Conservation (phyloP, 2,329 filamentous ascomycete genomes). For the Stachybotrys elegans region DNA sequence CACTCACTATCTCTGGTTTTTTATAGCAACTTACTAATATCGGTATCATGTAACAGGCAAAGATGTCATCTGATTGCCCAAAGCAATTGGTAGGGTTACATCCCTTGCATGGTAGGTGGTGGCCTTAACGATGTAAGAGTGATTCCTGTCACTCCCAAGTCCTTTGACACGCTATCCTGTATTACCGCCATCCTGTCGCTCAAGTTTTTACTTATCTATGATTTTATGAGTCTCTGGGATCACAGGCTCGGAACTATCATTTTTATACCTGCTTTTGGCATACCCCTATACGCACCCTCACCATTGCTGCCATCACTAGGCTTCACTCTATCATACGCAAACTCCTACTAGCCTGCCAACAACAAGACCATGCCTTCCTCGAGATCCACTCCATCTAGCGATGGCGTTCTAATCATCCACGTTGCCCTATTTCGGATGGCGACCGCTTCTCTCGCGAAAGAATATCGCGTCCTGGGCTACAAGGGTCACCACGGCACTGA, state of each 20-base stretch:
- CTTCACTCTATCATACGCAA: neutral
- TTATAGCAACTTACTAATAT: no score
- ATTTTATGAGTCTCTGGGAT: no score
- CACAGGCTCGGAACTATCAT: no score
- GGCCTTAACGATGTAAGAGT: no score
- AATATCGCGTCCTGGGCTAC: slow-evolving; percentile 5
- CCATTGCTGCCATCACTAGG: neutral
- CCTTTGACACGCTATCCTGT: no score
- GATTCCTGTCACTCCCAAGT: neutral
- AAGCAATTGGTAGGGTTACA: no score
- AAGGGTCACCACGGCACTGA: slow-evolving; percentile 4
- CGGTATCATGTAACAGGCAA: no score
- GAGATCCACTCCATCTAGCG: slow-evolving; percentile 5
- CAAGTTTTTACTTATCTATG: no score
- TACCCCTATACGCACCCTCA: neutral
- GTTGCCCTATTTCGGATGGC: slow-evolving; percentile 7
- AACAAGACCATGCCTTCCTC: neutral
- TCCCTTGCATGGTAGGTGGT: no score
- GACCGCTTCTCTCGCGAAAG: slow-evolving; percentile 7
- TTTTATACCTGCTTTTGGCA: no score
- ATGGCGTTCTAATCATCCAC: slow-evolving; percentile 7
- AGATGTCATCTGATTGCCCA: neutral
- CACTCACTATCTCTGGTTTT: no score
- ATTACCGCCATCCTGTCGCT: no score
- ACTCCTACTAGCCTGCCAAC: neutral